Evolutionary conservation across 345 rosid genomes (phyloP).

Genomic region (Cardamine occulta): DNA sequence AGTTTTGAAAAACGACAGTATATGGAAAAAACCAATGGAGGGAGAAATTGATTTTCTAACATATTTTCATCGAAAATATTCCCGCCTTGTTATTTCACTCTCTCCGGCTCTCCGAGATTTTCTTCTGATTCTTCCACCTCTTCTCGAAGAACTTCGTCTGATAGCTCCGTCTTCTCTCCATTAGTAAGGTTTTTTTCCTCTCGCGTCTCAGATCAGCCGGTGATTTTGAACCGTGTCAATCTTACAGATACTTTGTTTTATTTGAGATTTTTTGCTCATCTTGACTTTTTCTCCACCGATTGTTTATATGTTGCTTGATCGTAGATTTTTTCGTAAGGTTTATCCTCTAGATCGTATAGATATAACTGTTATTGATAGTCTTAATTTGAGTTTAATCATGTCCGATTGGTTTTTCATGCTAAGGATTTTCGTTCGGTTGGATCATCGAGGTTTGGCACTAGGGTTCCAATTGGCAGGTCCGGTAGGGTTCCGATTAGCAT

Average conservation of each 20-base stretch:
- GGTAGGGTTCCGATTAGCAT: constrained; percentile 38
- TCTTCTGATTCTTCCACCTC: not conserved
- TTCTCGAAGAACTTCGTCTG: not conserved
- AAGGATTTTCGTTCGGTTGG: constrained; percentile 2
- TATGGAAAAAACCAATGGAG: constrained; percentile 21
- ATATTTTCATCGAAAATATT: constrained; percentile 1
- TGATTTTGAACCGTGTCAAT: not conserved
- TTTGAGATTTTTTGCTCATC: not conserved
- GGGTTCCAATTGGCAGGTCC: constrained; percentile 26
- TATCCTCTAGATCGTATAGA: not conserved
- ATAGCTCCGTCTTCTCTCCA: constrained; percentile 10
- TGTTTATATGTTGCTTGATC: not conserved
- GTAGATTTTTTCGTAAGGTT: not conserved
- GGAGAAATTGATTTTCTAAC: constrained; percentile 21
- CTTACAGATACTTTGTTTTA: not conserved
- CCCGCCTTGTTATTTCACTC: constrained; percentile 37
- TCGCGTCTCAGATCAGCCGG: constrained; percentile 8
- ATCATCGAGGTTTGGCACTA: constrained; percentile 18
- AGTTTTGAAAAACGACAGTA: not conserved
- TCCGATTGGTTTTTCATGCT: constrained; percentile 12
- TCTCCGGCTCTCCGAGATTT: not conserved
- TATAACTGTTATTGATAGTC: not conserved
- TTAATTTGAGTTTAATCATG: not conserved
- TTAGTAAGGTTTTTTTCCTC: not conserved
- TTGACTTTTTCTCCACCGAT: constrained; percentile 8